phyloP scores from a whole-genome alignment of 2,329 filamentous ascomycete genomes.

The Aspergillus sp. region DNA sequence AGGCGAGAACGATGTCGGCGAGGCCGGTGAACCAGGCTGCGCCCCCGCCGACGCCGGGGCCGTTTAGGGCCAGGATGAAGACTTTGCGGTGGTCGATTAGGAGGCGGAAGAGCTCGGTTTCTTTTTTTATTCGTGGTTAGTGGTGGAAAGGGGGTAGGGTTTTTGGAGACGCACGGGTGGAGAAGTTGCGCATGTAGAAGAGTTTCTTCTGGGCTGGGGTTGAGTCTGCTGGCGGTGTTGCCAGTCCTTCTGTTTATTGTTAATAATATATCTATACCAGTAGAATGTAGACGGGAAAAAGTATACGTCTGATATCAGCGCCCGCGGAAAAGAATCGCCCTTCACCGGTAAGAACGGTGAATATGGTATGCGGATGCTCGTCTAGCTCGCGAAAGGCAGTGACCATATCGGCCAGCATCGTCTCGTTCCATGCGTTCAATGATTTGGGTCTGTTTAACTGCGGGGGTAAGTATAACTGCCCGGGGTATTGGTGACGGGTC shows the following conservation, averaged over 20 bases:
- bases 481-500: background rate
- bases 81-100: slow-evolving; percentile 55
- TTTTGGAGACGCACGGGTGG: background rate
- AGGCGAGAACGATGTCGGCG: slow-evolving; percentile 51
- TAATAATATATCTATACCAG: background rate
- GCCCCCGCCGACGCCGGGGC: slow-evolving; percentile 51
- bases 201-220: slow-evolving; percentile 8
- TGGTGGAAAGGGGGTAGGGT: too few relatives aligned
- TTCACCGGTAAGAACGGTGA: slow-evolving; percentile 11
- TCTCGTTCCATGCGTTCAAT: slow-evolving; percentile 3
- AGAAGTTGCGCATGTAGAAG: slow-evolving; percentile 10
- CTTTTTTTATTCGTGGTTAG: background rate
- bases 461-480: background rate
- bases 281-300: too few relatives aligned
- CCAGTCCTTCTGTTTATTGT: background rate
- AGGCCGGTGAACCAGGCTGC: slow-evolving; percentile 53
- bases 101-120: slow-evolving; percentile 39
- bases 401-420: slow-evolving; percentile 1
- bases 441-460: slow-evolving; percentile 5
- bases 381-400: slow-evolving; percentile 9
- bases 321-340: slow-evolving; percentile 12
- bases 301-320: slow-evolving; percentile 5
- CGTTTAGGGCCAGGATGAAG: slow-evolving; percentile 52
- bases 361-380: background rate
- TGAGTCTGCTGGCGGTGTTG: background rate